These are phyloP conservation scores for Brettanomyces sp. DNA, from an alignment of 805 yeast genomes.

Conservation along the genomic window DNA sequence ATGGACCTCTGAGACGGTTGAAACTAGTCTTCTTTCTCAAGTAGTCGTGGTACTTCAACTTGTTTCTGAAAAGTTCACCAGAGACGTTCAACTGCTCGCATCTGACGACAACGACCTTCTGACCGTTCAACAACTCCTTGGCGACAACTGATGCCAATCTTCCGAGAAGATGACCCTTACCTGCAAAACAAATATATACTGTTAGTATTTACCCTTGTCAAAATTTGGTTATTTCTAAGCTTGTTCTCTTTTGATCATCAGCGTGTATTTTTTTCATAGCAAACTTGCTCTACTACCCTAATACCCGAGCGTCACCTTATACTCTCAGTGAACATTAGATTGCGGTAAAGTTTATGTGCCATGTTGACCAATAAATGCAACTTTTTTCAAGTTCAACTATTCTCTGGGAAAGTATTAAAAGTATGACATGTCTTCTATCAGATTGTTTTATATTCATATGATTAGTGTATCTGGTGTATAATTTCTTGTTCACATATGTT, in stretches of 20 bases:
- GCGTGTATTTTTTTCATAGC: background rate
- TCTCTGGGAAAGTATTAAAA: too few relatives aligned
- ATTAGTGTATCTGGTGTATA: too few relatives aligned
- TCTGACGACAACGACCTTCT: conserved; percentile 95
- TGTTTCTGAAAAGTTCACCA: conserved; percentile 99
- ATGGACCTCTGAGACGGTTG: conserved; percentile 99
- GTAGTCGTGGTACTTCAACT: conserved; percentile 99
- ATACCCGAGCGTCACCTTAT: too few relatives aligned
- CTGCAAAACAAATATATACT: conserved; percentile 20
- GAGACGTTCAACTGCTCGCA: conserved; percentile 96
- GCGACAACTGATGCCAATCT: conserved; percentile 99
- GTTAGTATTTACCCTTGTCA: too few relatives aligned
- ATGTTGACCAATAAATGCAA: too few relatives aligned
- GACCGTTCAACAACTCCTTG: conserved; percentile 97
- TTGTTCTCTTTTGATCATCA: background rate
- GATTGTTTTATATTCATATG: too few relatives aligned
- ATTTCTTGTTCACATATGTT: too few relatives aligned
- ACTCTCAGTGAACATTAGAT: too few relatives aligned
- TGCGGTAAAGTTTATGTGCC: too few relatives aligned
- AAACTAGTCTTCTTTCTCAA: conserved; percentile 98
- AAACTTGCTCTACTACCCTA: too few relatives aligned
- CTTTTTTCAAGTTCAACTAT: too few relatives aligned
- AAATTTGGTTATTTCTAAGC: background rate
- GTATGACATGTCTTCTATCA: too few relatives aligned
- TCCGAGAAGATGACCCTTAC: conserved; percentile 99